Evolutionary conservation across 768 basidiomycete genomes (phyloP).

Genomic region (Amyloporia xantha): DNA sequence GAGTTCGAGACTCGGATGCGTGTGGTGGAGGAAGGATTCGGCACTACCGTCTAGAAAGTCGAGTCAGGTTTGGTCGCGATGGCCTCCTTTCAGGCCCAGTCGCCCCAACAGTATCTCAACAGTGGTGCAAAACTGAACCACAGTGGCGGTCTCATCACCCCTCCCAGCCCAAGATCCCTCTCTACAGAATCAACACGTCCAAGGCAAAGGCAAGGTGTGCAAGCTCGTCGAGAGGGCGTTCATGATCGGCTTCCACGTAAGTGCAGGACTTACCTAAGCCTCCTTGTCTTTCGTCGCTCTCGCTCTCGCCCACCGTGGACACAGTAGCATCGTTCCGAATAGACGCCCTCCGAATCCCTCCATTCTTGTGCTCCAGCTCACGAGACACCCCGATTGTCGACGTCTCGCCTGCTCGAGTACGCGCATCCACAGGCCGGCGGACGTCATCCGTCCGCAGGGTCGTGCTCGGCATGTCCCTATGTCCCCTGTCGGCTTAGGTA

Average conservation of each 20-base stretch:
- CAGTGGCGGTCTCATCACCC: conserved; percentile 57
- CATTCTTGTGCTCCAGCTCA: no score
- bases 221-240: conserved; percentile 33
- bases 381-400: no score
- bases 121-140: conserved; percentile 24
- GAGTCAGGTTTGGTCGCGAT: conserved; percentile 28
- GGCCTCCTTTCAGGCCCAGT: conserved; percentile 27
- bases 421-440: no score
- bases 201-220: conserved; percentile 18
- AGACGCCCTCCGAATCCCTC: no score
- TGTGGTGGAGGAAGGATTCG: conserved; percentile 46
- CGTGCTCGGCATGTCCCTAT: no score
- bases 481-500: no score
- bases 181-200: conserved; percentile 48
- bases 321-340: no score
- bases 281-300: no score
- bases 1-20: conserved; percentile 71
- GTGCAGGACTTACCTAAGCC: no score
- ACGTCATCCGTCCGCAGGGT: no score
- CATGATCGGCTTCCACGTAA: conserved; percentile 27
- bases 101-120: conserved; percentile 30
- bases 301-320: no score
- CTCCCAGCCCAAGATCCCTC: conserved; percentile 69
- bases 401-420: no score
- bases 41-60: conserved; percentile 33